Conservation (phyloP, 2,329 filamentous ascomycete species). For the Herpotrichia juniperi region DNA sequence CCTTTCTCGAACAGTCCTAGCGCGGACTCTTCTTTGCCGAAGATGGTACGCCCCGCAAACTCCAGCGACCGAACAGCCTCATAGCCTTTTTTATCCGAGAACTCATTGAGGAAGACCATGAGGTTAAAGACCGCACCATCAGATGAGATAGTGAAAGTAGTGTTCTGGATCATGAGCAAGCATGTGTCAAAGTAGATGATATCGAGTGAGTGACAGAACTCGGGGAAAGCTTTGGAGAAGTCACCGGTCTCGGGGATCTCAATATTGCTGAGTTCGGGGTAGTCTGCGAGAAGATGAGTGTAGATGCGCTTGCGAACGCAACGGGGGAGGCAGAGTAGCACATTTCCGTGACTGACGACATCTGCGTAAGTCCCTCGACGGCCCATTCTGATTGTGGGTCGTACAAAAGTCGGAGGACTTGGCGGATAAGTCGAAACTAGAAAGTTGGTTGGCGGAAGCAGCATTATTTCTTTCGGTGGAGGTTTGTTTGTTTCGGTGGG, state of each 20-base stretch:
- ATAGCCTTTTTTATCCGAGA: conserved; percentile 1
- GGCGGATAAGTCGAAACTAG: background rate
- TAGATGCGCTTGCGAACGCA: conserved; percentile 1
- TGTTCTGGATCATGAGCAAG: conserved; percentile 2
- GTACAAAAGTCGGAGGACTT: background rate
- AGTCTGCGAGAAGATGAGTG: background rate
- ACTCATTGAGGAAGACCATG: conserved; percentile 8
- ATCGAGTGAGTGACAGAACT: background rate
- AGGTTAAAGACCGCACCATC: conserved; percentile 4
- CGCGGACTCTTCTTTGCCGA: background rate
- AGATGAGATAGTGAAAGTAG: conserved; percentile 3
- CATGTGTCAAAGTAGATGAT: conserved; percentile 4
- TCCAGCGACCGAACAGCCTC: conserved; percentile 3
- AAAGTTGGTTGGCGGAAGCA: too few relatives aligned
- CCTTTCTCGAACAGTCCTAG: conserved; percentile 6
- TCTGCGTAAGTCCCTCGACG: background rate
- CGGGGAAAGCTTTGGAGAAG: background rate
- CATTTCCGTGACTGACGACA: background rate
- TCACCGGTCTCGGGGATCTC: conserved; percentile 5
- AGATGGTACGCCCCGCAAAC: background rate
- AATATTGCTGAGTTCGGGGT: conserved; percentile 1
- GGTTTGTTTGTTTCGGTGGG: too few relatives aligned
- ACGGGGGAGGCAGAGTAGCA: conserved; percentile 2
- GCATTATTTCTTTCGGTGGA: too few relatives aligned
- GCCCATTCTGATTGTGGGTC: background rate